Conservation (phyloP, 2,329 filamentous ascomycete genomes). For the Fusarium buxicola region DNA sequence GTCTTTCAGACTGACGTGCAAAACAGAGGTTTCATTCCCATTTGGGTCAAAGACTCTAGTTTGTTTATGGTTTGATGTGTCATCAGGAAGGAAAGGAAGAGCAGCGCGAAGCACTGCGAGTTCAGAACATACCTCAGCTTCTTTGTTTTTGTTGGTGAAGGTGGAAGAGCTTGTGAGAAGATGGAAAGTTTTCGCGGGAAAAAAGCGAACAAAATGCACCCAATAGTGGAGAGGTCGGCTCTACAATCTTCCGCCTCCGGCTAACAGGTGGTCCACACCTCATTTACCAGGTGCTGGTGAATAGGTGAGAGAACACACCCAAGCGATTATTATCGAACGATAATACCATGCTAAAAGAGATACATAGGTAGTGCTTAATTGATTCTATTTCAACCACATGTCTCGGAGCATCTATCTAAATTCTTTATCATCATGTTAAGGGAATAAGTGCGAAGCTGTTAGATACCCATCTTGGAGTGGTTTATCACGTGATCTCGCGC, state of each 20-base stretch:
- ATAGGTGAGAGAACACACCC: no score
- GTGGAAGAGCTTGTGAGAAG: conserved; percentile 27
- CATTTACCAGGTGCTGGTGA: no score
- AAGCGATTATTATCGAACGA: no score
- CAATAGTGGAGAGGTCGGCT: conserved; percentile 33
- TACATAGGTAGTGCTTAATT: no score
- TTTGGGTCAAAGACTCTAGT: conserved; percentile 97
- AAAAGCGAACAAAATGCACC: conserved; percentile 46
- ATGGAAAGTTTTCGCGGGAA: conserved; percentile 41
- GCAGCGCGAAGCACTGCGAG: conserved; percentile 22
- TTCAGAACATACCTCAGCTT: conserved; percentile 45
- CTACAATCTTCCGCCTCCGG: conserved; percentile 32
- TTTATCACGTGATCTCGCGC: conserved; percentile 44
- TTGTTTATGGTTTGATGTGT: conserved; percentile 89
- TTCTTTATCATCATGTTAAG: background rate
- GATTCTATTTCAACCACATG: no score
- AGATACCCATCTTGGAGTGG: no score
- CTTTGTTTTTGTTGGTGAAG: conserved; percentile 37
- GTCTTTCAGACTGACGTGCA: conserved; percentile 92
- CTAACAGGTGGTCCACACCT: conserved; percentile 12
- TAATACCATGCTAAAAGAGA: no score
- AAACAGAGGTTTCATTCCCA: conserved; percentile 82
- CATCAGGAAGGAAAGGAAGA: conserved; percentile 70
- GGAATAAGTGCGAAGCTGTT: background rate
- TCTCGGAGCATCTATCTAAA: no score